Percentiles rank a stretch among this genome's conserved stretches.
Evolutionary conservation across 169 alveolate species (phyloP).

Genomic region (Plasmodium knowlesi): DNA sequence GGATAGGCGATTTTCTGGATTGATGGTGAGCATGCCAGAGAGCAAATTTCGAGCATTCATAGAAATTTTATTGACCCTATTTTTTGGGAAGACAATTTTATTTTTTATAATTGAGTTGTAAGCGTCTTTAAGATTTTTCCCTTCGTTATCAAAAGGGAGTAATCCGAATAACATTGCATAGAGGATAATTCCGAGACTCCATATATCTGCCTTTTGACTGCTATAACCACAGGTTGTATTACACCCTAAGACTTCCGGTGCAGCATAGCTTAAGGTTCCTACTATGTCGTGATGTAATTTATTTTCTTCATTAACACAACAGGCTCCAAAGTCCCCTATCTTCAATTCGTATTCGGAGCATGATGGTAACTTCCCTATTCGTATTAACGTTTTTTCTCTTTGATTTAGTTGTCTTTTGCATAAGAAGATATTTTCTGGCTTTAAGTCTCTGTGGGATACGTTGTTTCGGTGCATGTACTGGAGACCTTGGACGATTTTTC

Average conservation of each 20-base stretch:
- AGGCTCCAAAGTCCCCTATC: slow-evolving; percentile 96
- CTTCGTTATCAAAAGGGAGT: slow-evolving; percentile 96
- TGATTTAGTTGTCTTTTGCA: slow-evolving; percentile 78
- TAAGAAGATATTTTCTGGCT: slow-evolving; percentile 94
- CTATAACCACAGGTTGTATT: slow-evolving; percentile 86
- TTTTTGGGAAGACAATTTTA: slow-evolving; percentile 75
- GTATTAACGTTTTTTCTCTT: slow-evolving; percentile 54
- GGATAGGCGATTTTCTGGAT: slow-evolving; percentile 77
- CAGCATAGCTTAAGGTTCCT: slow-evolving; percentile 88
- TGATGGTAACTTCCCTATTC: slow-evolving; percentile 84
- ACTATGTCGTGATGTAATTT: slow-evolving; percentile 80
- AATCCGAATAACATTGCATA: slow-evolving; percentile 97
- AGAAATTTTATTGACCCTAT: slow-evolving; percentile 43
- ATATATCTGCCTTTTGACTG: slow-evolving; percentile 96
- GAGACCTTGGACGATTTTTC: slow-evolving; percentile 84
- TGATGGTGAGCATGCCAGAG: slow-evolving; percentile 75
- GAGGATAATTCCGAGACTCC: slow-evolving; percentile 98
- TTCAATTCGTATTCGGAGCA: slow-evolving; percentile 90
- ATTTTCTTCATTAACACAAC: slow-evolving; percentile 70
- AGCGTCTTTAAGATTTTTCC: slow-evolving; percentile 77
- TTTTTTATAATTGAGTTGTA: slow-evolving; percentile 73
- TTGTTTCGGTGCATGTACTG: slow-evolving; percentile 85
- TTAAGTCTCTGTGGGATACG: slow-evolving; percentile 92
- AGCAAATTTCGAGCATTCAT: slow-evolving; percentile 60
- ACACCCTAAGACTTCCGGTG: slow-evolving; percentile 88